These are phyloP conservation scores for Arthroderma sp. DNA, from an alignment of 2,329 filamentous ascomycete species.

Conservation along the genomic window DNA sequence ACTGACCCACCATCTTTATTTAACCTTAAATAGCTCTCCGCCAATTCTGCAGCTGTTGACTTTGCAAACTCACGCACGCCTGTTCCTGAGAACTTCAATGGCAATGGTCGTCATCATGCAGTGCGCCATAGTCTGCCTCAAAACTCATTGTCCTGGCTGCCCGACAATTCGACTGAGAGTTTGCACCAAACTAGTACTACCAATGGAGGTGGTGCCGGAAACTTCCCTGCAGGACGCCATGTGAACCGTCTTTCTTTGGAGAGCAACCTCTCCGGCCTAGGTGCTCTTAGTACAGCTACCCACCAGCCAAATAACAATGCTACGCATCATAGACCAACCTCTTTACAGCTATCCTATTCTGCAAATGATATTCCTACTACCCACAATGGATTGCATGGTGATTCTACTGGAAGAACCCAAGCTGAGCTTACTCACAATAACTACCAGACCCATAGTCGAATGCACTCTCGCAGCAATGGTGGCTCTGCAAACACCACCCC, in stretches of 20 bases:
- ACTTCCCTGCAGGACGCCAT: slow-evolving; percentile 22
- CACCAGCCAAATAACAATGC: slow-evolving; percentile 24
- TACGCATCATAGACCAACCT: slow-evolving; percentile 34
- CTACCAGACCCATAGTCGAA: slow-evolving; percentile 60
- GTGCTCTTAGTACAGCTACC: slow-evolving; percentile 10
- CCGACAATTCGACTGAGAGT: slow-evolving; percentile 24
- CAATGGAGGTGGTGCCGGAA: slow-evolving; percentile 11
- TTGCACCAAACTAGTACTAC: slow-evolving; percentile 17
- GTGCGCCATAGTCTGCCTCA: slow-evolving; percentile 48
- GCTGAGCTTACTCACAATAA: slow-evolving; percentile 43
- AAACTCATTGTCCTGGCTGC: slow-evolving; percentile 37
- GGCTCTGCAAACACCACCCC: slow-evolving; percentile 8
- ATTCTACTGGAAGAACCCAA: slow-evolving; percentile 45
- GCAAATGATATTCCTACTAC: slow-evolving; percentile 78
- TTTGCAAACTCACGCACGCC: slow-evolving; percentile 59
- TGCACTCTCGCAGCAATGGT: slow-evolving; percentile 29
- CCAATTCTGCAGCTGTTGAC: slow-evolving; percentile 69
- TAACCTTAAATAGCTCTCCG: slow-evolving; percentile 49
- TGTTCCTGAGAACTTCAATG: slow-evolving; percentile 54
- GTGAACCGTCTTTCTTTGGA: slow-evolving; percentile 36
- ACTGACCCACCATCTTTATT: neutral
- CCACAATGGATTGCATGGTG: slow-evolving; percentile 47
- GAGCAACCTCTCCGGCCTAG: slow-evolving; percentile 16
- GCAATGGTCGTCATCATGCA: slow-evolving; percentile 57
- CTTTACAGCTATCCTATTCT: slow-evolving; percentile 73